Evolutionary conservation across 768 basidiomycete species (phyloP).

Genomic region (Plicaturopsis crispa): DNA sequence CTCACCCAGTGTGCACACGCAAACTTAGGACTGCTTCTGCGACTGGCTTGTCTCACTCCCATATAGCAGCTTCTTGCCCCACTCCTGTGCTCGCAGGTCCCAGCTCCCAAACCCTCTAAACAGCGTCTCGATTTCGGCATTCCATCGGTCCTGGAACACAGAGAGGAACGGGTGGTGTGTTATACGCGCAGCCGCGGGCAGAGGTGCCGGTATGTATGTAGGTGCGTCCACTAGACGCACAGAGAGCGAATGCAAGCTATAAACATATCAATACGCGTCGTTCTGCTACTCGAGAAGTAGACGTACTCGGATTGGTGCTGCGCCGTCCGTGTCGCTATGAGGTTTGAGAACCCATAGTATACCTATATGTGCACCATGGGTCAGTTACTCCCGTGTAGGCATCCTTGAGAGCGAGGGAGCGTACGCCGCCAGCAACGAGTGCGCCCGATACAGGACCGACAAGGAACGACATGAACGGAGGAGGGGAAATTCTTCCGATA

Average conservation of each 20-base stretch:
- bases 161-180: conserved; percentile 35
- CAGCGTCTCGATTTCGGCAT: conserved; percentile 41
- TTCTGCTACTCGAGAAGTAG: neutral
- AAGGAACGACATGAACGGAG: conserved; percentile 52
- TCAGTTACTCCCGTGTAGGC: too few relatives aligned
- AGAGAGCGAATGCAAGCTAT: conserved; percentile 42
- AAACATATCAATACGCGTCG: neutral
- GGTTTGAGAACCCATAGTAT: conserved; percentile 65
- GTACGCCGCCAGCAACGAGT: conserved; percentile 59
- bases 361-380: too few relatives aligned
- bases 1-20: too few relatives aligned
- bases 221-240: conserved; percentile 44
- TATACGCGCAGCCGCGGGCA: conserved; percentile 48
- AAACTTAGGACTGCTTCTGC: too few relatives aligned
- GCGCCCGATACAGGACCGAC: conserved; percentile 65
- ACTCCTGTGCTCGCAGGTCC: conserved; percentile 36
- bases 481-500: too few relatives aligned
- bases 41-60: too few relatives aligned
- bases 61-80: conserved; percentile 40
- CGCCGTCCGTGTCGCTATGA: conserved; percentile 55
- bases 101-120: too few relatives aligned
- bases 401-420: too few relatives aligned
- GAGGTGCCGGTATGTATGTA: conserved; percentile 37
- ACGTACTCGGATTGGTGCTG: conserved; percentile 51
- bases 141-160: conserved; percentile 51